Conservation (phyloP, 345 rosid genomes). For the Eucalyptus marginata region DNA sequence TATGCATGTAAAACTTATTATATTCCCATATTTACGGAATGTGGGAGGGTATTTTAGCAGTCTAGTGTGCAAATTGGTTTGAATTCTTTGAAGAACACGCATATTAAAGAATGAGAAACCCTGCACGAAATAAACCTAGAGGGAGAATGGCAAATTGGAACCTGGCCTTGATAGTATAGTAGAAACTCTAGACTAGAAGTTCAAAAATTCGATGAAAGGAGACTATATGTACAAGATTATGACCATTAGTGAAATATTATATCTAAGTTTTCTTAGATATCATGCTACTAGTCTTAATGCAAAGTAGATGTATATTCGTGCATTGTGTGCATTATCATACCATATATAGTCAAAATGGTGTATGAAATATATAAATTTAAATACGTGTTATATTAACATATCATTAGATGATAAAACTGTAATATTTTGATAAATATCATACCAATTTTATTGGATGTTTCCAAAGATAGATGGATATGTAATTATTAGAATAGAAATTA, state of each 20-base stretch:
- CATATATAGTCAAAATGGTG: background rate
- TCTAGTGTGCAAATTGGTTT: background rate
- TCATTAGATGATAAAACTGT: background rate
- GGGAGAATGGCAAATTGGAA: background rate
- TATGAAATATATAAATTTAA: background rate
- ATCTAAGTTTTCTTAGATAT: background rate
- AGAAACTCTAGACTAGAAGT: background rate
- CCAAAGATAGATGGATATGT: background rate
- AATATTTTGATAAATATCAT: background rate
- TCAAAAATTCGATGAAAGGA: background rate
- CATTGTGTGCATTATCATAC: background rate
- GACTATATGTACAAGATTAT: background rate
- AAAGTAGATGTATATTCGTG: background rate
- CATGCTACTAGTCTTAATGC: background rate
- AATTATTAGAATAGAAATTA: background rate
- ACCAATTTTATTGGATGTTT: background rate
- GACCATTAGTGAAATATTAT: background rate
- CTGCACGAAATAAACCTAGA: background rate
- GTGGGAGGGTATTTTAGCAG: background rate
- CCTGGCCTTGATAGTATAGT: background rate
- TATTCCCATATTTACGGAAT: background rate
- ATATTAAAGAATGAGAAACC: background rate
- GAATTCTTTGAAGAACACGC: background rate
- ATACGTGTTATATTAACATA: background rate
- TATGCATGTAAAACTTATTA: background rate